phyloP scores from a whole-genome alignment of 2,329 filamentous ascomycete genomes.

The Dactylellina cionopaga region DNA sequence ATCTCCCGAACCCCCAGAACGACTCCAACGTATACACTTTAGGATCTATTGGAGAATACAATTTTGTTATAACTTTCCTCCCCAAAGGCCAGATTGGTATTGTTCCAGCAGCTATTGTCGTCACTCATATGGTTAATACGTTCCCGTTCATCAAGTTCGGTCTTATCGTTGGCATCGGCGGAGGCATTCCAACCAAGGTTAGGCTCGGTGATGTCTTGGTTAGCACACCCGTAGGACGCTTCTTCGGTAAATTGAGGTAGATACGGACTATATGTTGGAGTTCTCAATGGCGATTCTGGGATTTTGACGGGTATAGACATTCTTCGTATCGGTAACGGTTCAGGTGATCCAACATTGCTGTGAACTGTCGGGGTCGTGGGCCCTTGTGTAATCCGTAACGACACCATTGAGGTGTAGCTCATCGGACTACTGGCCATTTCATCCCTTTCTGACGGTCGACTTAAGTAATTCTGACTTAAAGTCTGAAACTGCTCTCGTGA shows the following conservation, averaged over 20 bases:
- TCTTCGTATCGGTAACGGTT: background rate
- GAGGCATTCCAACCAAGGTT: background rate
- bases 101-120: no score
- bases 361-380: background rate
- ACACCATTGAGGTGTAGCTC: slow-evolving; percentile 8
- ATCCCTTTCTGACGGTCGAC: background rate
- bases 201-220: background rate
- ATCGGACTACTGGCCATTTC: slow-evolving; percentile 2
- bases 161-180: background rate
- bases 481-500: slow-evolving; percentile 26
- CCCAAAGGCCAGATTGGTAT: no score
- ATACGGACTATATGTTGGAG: background rate
- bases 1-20: no score
- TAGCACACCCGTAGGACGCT: background rate
- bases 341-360: no score
- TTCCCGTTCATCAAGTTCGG: no score
- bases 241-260: background rate
- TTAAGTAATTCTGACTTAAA: background rate
- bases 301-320: background rate
- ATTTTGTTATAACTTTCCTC: no score
- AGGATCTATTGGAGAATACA: no score
- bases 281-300: background rate
- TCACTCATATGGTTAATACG: no score
- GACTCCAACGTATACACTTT: no score
- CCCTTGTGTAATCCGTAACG: background rate